phyloP scores from a whole-genome alignment of 352 stramenopile genomes.

The Phytophthora podocarpi region DNA sequence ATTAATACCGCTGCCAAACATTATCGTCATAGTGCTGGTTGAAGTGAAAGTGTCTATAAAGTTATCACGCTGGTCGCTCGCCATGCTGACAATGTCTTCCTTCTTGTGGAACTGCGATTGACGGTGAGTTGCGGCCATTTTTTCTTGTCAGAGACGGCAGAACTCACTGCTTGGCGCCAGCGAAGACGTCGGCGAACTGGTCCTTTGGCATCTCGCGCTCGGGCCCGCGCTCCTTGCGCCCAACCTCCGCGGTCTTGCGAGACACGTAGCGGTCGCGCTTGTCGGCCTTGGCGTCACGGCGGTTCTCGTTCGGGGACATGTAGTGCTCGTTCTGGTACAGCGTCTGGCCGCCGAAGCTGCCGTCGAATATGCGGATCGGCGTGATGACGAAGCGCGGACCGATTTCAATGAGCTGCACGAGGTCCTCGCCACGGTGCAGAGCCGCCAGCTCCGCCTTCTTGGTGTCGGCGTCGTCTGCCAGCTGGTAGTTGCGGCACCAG shows the following conservation, averaged over 20 bases:
- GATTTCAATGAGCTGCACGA: constrained; percentile 98
- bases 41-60: too few species aligned
- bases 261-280: constrained; percentile 94
- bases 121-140: too few species aligned
- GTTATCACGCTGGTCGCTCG: too few species aligned
- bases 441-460: constrained; percentile 92
- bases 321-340: constrained; percentile 98
- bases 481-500: constrained; percentile 99
- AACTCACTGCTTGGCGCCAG: constrained; percentile 49
- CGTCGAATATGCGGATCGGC: constrained; percentile 98
- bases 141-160: too few species aligned
- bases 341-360: constrained; percentile 98
- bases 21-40: too few species aligned
- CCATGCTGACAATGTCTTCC: too few species aligned
- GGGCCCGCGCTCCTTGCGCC: constrained; percentile 73
- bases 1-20: too few species aligned
- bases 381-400: constrained; percentile 98
- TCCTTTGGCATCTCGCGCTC: constrained; percentile 76
- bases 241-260: constrained; percentile 88
- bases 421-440: constrained; percentile 84
- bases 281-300: constrained; percentile 89
- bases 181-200: constrained; percentile 88
- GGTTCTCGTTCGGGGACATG: constrained; percentile 95
- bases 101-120: too few species aligned
- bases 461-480: constrained; percentile 86